Conservation (phyloP, 1,284 basidiomycete species). For the Moesziomyces antarcticus region DNA sequence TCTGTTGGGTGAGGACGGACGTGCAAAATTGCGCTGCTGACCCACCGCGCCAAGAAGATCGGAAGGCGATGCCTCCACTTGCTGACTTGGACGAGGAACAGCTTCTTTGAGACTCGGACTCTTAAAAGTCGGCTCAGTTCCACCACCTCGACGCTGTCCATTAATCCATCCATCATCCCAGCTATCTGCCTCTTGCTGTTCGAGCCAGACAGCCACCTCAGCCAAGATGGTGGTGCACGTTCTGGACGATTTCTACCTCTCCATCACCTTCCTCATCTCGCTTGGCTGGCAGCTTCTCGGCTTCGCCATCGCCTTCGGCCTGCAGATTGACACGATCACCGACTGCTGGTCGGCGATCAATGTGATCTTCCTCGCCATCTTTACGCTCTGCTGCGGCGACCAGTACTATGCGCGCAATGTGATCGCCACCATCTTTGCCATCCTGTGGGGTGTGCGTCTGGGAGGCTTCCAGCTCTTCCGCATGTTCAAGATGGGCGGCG, state of each 20-base stretch:
- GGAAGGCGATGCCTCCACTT: no score
- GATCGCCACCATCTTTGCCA: constrained; percentile 71
- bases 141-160: background rate
- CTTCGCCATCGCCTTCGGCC: constrained; percentile 72
- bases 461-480: constrained; percentile 64
- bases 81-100: no score
- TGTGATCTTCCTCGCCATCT: constrained; percentile 64
- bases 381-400: constrained; percentile 67
- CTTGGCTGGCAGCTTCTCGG: constrained; percentile 76
- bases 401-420: constrained; percentile 75
- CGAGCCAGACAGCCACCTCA: background rate
- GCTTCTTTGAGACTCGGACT: background rate
- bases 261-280: constrained; percentile 77
- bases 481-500: constrained; percentile 64
- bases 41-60: no score
- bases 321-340: constrained; percentile 66
- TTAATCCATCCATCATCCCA: background rate
- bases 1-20: no score
- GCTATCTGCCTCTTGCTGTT: no score
- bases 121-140: background rate
- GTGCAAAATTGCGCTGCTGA: no score
- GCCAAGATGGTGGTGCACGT: constrained; percentile 41
- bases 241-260: constrained; percentile 76
- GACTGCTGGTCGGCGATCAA: constrained; percentile 61
- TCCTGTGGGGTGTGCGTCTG: constrained; percentile 69